Evolutionary conservation across 2,329 filamentous ascomycete species (phyloP), one percentile per base, ranked within the genome.

Genomic region (Aurifilum marmelostoma): DNA sequence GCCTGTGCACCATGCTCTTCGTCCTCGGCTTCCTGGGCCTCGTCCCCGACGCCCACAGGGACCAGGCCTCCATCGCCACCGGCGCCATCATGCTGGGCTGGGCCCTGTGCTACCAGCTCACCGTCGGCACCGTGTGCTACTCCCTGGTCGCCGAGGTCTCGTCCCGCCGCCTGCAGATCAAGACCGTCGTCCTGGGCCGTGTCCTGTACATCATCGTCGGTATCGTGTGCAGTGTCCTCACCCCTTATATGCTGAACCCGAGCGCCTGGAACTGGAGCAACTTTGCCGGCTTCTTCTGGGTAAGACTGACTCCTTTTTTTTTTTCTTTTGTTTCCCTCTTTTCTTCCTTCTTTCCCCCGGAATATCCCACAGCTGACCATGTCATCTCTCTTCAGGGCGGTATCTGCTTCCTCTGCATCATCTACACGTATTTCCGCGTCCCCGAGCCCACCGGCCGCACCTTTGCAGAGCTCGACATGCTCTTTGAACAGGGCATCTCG

Each of bases 231-330:
- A 90, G 89, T 64, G 91, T 97, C 4, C 80, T 97, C 54, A 97
- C 93, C 0, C 94, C 94, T 0, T 97, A 97, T 80, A 97, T 97
- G 94, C 85, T 97, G 56, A 97, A 97, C 80, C 93, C 94, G 0
- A 85, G 84, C 1, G 91, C 89, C 0, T 97, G 94, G 94, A 83
- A 97, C 79, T 97, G 93, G 94, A 85, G 88, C 71, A 96, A 96
- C 80, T 96, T 87, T 75, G 88, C 93, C 0, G 93, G 94, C 37
- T 97, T 97, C 82, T 97, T 97, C 83, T 93, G 93, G 92, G 80
- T 86, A 77, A 75, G 83, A 4, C n/a, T 8, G 18, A 50, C 4
- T 6, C 12, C 21, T 18, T 29, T 34, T 29, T 50, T 47, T 8
- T 6, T 16, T 34, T 18, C 39, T 43, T 24, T n/a, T 11, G 8